Conservation (phyloP, 306 rosid genomes). For the Sophora flavescens region DNA sequence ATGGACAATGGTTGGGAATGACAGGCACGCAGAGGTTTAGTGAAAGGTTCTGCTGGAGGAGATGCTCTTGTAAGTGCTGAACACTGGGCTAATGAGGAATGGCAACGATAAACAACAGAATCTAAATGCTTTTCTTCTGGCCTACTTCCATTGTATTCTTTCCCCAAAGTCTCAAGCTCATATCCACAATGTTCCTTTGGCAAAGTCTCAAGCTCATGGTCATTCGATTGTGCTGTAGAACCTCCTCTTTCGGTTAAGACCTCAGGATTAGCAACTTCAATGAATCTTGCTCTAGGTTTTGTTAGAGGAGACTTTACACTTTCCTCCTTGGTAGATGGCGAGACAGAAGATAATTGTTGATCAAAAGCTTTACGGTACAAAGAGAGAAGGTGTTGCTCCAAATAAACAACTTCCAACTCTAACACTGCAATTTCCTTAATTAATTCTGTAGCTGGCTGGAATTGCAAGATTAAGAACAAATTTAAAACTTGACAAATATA, state of each 20-base stretch:
- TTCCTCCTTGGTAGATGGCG: conserved; percentile 68
- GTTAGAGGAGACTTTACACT: conserved; percentile 52
- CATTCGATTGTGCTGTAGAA: conserved; percentile 55
- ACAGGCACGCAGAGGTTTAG: conserved; percentile 73
- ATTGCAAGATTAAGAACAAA: conserved; percentile 30
- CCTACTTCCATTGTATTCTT: conserved; percentile 50
- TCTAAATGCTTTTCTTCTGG: conserved; percentile 68
- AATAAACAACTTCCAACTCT: conserved; percentile 88
- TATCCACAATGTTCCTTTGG: conserved; percentile 49
- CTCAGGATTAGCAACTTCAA: conserved; percentile 55
- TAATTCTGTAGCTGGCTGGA: conserved; percentile 90
- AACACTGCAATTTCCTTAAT: conserved; percentile 91
- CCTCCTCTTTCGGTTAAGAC: conserved; percentile 54
- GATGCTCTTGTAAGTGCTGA: conserved; percentile 65
- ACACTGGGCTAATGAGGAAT: conserved; percentile 78
- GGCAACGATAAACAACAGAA: conserved; percentile 84
- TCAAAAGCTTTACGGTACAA: conserved; percentile 91
- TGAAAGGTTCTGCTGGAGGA: conserved; percentile 64
- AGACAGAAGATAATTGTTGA: conserved; percentile 64
- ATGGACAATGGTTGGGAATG: conserved; percentile 95
- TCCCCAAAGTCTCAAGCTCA: conserved; percentile 50
- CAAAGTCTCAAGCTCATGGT: conserved; percentile 50
- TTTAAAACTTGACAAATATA: neutral
- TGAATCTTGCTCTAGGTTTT: conserved; percentile 51
- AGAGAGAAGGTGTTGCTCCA: conserved; percentile 96